phyloP scores from a whole-genome alignment of 2,329 filamentous ascomycete species.

The Coniochaeta sp. region DNA sequence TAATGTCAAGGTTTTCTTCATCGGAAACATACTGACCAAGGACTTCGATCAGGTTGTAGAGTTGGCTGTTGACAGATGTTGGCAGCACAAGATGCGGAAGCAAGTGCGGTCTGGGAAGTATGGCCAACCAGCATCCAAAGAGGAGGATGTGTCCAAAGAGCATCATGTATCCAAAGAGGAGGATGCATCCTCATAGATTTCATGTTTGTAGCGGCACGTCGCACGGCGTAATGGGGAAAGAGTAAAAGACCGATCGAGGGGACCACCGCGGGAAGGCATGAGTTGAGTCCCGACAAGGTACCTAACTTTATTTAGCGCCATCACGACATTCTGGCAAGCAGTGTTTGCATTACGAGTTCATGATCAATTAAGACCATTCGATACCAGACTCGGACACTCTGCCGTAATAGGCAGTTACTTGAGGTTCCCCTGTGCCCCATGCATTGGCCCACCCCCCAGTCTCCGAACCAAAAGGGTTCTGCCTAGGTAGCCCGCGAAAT shows the following conservation, averaged over 20 bases:
- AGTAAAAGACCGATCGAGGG: no score
- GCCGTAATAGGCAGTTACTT: background rate
- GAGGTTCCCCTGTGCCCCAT: background rate
- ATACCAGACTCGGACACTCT: no score
- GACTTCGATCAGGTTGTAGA: conserved; percentile 31
- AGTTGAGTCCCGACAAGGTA: background rate
- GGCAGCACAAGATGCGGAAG: conserved; percentile 31
- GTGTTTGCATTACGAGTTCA: no score
- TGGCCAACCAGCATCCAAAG: background rate
- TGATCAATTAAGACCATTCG: no score
- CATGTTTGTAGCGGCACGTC: no score
- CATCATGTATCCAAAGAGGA: no score
- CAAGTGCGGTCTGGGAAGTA: background rate
- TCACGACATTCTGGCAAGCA: background rate
- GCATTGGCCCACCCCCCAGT: background rate
- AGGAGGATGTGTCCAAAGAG: no score
- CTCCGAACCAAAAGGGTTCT: background rate
- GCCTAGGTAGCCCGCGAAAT: background rate
- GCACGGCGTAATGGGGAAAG: no score
- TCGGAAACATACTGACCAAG: conserved; percentile 34
- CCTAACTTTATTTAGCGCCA: background rate
- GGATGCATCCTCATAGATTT: no score
- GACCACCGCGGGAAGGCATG: no score
- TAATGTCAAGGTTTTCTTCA: conserved; percentile 48
- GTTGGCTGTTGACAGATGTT: conserved; percentile 41